Percentiles rank a stretch among this genome's conserved stretches.
These are phyloP conservation scores for Aspergillus unguis DNA, from an alignment of 2,329 filamentous ascomycete genomes.

Conservation along the genomic window DNA sequence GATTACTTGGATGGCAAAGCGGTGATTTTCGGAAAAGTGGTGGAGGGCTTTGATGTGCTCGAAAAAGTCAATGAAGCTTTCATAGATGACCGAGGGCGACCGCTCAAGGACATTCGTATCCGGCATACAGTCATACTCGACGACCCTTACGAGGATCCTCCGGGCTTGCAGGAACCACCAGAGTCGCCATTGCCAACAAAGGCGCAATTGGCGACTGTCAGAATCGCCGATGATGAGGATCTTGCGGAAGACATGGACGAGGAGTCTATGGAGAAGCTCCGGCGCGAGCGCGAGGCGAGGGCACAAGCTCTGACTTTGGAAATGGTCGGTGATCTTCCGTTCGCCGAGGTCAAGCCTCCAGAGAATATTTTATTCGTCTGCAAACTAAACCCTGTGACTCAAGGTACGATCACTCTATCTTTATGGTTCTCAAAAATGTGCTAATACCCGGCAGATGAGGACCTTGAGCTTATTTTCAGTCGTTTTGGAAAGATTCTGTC, in stretches of 20 bases:
- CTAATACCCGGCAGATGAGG: slow-evolving; percentile 61
- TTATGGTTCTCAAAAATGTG: not conserved
- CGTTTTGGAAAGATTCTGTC: slow-evolving; percentile 93
- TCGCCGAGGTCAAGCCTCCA: slow-evolving; percentile 93
- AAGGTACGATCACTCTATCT: slow-evolving; percentile 44
- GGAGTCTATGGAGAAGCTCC: slow-evolving; percentile 71
- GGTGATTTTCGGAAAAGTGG: slow-evolving; percentile 92
- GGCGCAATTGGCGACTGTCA: slow-evolving; percentile 83
- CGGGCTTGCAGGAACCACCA: slow-evolving; percentile 70
- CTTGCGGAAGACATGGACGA: slow-evolving; percentile 76
- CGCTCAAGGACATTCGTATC: slow-evolving; percentile 90
- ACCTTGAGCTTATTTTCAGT: slow-evolving; percentile 92
- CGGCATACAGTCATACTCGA: slow-evolving; percentile 89
- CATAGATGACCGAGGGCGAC: slow-evolving; percentile 78
- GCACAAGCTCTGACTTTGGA: slow-evolving; percentile 93
- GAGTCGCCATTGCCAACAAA: slow-evolving; percentile 77
- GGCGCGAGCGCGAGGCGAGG: slow-evolving; percentile 84
- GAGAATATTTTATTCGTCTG: slow-evolving; percentile 98
- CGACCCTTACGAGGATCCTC: slow-evolving; percentile 83
- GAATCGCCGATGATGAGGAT: slow-evolving; percentile 85
- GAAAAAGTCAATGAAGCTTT: slow-evolving; percentile 93
- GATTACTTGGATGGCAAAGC: slow-evolving; percentile 90
- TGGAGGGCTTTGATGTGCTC: slow-evolving; percentile 89
- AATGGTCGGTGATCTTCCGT: slow-evolving; percentile 96
- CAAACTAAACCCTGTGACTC: slow-evolving; percentile 95